These are phyloP conservation scores for Talaromyces rugulosus DNA, from an alignment of 2,329 filamentous ascomycete species.

Conservation along the genomic window DNA sequence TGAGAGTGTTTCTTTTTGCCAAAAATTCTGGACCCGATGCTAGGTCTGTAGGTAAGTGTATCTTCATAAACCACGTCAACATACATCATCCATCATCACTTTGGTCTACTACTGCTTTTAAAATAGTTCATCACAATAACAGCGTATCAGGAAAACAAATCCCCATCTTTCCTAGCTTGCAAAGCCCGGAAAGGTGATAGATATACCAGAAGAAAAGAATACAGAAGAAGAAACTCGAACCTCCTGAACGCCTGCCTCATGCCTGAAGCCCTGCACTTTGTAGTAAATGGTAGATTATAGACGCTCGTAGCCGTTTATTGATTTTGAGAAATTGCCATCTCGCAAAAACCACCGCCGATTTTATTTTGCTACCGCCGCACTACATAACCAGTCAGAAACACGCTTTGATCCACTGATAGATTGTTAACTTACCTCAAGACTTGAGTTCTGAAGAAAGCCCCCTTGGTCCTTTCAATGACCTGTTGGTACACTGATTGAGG, in stretches of 20 bases:
- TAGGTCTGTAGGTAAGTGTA: background rate
- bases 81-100: background rate
- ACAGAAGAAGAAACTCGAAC: conserved; percentile 28
- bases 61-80: background rate
- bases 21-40: background rate
- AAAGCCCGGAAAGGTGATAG: background rate
- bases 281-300: conserved; percentile 17
- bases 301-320: background rate
- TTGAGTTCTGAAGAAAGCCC: conserved; percentile 96
- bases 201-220: conserved; percentile 14
- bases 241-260: conserved; percentile 42
- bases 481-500: conserved; percentile 98
- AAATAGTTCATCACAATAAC: background rate
- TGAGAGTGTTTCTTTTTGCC: background rate
- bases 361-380: conserved; percentile 50
- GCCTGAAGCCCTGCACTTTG: conserved; percentile 26
- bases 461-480: conserved; percentile 98
- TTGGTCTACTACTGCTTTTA: background rate
- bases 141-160: background rate
- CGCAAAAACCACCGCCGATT: conserved; percentile 14
- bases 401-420: conserved; percentile 3
- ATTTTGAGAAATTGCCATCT: background rate
- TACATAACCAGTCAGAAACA: conserved; percentile 18
- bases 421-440: conserved; percentile 60
- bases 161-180: background rate